Evolutionary conservation across 2,329 filamentous ascomycete genomes (phyloP), one percentile per base, ranked within the genome.

Genomic region (Exophiala bonariae): DNA sequence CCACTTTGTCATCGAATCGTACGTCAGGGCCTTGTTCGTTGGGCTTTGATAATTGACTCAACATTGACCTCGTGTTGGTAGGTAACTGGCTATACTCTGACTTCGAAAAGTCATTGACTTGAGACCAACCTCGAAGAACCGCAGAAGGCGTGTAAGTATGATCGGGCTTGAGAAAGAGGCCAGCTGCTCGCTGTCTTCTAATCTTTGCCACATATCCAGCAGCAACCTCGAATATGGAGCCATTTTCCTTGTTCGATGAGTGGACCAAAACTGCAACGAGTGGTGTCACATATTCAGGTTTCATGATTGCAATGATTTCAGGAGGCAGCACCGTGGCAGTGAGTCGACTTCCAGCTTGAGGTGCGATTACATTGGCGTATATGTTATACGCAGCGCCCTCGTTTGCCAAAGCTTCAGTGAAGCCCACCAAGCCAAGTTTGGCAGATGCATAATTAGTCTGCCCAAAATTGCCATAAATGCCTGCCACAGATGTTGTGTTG

Each of bases 341-440:
- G 89, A 96, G 93, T 68, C 92, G 85, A 73, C 87, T 93, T 50
- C 91, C 93, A 59, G 92, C 92, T 63, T 96, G 90, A 45, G 93
- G 93, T 13, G 93, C 90, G 72, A 97, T 93, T 61, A 89, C 88
- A 70, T 97, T 97, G 76, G 80, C 83, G 61, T 95, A 74, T 60
- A 97, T 97, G 79, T 97, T 96, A 77, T 99, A 97, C 74, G 97
- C 97, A 65, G 82, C 77, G 58, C 93, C 93, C 76, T 97, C 93
- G 79, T 96, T 97, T 51, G 93, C 93, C 55, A 99, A 80, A 3
- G 92, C 96, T 78, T 97, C 91, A 32, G 90, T 96, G 76, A 97
- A 96, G 58, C 92, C 93, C 51, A 99, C 90, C 75, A 95, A 83
- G 56, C 88, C 87, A 58, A 96, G 80, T 78, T 97, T 97, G 64